phyloP scores from a whole-genome alignment of 2,329 filamentous ascomycete species.

The Venturia asperata region DNA sequence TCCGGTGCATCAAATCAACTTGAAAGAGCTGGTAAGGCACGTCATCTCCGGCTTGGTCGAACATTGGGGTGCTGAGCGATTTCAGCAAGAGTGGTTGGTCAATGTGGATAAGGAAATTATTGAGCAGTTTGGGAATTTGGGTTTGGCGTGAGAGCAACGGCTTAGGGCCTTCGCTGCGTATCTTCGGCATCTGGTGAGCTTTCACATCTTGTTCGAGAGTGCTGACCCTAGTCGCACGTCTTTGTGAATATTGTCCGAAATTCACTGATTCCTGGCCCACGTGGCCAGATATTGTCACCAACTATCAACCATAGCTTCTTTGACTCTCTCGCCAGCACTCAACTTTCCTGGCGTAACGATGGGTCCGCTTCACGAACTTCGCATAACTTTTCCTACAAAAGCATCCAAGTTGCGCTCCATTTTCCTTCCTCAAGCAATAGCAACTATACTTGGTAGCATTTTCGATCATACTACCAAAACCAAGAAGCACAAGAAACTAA shows the following conservation, averaged over 20 bases:
- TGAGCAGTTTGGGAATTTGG: constrained; percentile 49
- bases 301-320: not conserved
- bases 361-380: not conserved
- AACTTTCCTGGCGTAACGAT: not conserved
- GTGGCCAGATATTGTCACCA: not conserved
- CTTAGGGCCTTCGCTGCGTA: not conserved
- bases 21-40: constrained; percentile 53
- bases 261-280: not conserved
- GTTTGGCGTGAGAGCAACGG: not conserved
- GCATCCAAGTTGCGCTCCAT: not conserved
- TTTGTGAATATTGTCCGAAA: not conserved
- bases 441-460: not conserved
- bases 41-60: constrained; percentile 43
- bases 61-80: constrained; percentile 52
- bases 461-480: not conserved
- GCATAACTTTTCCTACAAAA: not conserved
- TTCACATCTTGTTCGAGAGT: not conserved
- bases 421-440: not conserved
- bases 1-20: constrained; percentile 59
- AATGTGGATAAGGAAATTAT: constrained; percentile 71
- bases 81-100: constrained; percentile 61
- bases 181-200: not conserved
- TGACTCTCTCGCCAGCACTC: not conserved
- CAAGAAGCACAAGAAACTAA: not conserved
- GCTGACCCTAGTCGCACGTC: not conserved